Evolutionary conservation across 1,139 yeast genomes (phyloP), one percentile per base, ranked within the genome.

Genomic region (Hanseniaspora uvarum): DNA sequence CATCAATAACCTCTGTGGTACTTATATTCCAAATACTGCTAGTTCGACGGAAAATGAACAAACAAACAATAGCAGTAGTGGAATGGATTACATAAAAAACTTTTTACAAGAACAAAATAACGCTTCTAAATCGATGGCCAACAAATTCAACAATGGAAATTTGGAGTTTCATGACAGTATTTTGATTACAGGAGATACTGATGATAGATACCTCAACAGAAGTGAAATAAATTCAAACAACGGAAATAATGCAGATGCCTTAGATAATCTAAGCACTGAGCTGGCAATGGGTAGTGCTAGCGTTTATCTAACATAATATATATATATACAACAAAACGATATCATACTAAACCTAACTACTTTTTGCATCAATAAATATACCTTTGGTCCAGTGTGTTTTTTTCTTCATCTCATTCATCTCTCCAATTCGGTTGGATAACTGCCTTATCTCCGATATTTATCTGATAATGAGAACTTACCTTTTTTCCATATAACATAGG

Each of bases 111-210:
- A 50, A 12, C 38, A 36, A 37, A 23, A n/a, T 24, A 30, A 12
- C 18, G 31, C 33, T 10, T 19, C 40, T 21, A 34, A 26, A 36
- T 12, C 40, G 26, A 37, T 34, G 14, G 5, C 37, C 21, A 46
- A 18, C 19, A 34, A 26, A 19, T 11, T 6, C 19, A 37, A 28
- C 28, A 31, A 31, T 38, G 23, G 16, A 12, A 37, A 28, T 26
- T 18, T 50, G 14, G 34, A 21, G 31, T 53, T 53, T 21, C 53
- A 53, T 24, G 33, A 53, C 8, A 53, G 55, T 16, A 41, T 53
- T 12, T 33, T 53, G 24, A 53, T 36, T 8, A 53, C 55, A 14
- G 52, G 52, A 26, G 44, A 39, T 40, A 34, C 30, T 28, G 52
- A 48, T 16, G 43, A 41, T 24, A 41, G 36, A 23, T 23, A 21